These are phyloP conservation scores for Elsinoe arachidis DNA, from an alignment of 2,329 filamentous ascomycete species.

Conservation along the genomic window DNA sequence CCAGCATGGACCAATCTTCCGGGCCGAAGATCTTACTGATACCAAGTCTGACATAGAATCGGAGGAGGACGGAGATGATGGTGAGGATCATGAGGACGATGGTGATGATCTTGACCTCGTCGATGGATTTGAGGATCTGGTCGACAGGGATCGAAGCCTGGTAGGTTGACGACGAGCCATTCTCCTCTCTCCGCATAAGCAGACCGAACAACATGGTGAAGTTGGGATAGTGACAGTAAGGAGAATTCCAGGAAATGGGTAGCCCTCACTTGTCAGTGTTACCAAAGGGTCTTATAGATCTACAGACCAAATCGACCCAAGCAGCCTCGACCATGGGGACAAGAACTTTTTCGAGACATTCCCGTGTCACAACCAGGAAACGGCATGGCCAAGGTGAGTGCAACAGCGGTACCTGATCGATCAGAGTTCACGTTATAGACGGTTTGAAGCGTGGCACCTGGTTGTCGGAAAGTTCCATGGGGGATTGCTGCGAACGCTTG, in stretches of 20 bases:
- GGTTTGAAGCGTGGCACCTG: background rate
- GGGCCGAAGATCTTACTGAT: constrained; percentile 7
- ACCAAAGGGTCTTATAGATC: background rate
- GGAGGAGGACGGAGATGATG: background rate
- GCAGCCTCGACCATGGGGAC: constrained; percentile 1
- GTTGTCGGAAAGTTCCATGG: background rate
- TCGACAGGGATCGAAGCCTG: background rate
- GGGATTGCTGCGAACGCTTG: background rate
- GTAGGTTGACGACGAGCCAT: background rate
- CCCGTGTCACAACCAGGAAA: background rate
- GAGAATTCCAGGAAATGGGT: background rate
- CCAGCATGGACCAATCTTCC: constrained; percentile 12
- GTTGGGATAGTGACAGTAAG: background rate
- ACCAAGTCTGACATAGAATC: constrained; percentile 9
- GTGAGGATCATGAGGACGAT: background rate
- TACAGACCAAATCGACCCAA: background rate
- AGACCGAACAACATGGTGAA: background rate
- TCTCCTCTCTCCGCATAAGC: background rate
- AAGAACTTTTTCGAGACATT: constrained; percentile 1
- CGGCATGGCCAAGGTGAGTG: background rate
- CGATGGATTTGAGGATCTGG: background rate
- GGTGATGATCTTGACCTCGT: background rate
- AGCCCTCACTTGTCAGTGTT: background rate
- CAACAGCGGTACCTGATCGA: background rate
- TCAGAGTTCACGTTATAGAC: background rate